Evolutionary conservation across 805 yeast genomes (phyloP), one percentile per base, ranked within the genome.

Genomic region (Metschnikowia vanudenii): DNA sequence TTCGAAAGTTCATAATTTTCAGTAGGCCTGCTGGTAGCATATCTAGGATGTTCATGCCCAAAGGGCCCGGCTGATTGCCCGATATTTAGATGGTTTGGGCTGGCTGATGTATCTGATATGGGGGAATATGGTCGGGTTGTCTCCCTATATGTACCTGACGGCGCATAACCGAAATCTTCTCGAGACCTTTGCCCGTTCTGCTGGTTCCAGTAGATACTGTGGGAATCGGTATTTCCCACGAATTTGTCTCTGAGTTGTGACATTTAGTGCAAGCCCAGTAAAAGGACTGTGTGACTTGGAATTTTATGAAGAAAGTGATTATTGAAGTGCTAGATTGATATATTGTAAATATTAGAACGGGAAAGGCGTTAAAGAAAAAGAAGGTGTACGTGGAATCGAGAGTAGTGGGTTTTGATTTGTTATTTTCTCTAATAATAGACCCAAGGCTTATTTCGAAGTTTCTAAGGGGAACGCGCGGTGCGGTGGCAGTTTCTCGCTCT

Each of bases 1-100:
- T 39, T 45, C 1, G 50, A 32, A 19, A 52, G 54, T 32, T 52
- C 56, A 17, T 52, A 45, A 40, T 44, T 54, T 39, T 52, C 54
- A 3, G 43, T 40, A 18, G 43, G 34, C 3, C 10, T 28, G 16
- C 24, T 30, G 13, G 41, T 9, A 10, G 22, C 20, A 28, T 31
- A 41, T 17, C 34, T 35, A 31, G 13, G 32, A 22, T 36, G 29
- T 20, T 18, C 35, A 12, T 5, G 29, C 2, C 38, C 4, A 22
- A 36, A 20, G 24, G 20, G 30, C 13, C 16, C 29, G n/a, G 16
- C 9, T 20, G 38, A 36, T 9, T 14, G 29, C 14, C 12, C 29
- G 6, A 13, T 13, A 9, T 37, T 6, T 16, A n/a, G 28, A 12
- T 22, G 16, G 18, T 43, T 37, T 29, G 18, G 18, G 14, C 20